Base-by-base conservation (phyloP, 2,329 filamentous ascomycete genomes). In the Penicillium sp. region DNA sequence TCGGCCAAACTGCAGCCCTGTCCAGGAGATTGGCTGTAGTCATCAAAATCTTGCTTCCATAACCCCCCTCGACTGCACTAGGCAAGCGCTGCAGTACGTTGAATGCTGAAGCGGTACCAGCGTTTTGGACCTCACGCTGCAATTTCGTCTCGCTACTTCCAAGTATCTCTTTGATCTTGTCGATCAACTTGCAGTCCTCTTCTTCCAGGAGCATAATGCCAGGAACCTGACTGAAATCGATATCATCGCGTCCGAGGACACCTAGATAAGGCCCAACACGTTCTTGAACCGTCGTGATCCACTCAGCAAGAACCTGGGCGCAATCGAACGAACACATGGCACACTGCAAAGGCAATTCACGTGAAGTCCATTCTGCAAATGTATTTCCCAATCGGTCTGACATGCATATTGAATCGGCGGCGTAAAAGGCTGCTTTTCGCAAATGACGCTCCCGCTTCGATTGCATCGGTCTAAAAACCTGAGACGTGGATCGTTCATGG, bases 271-370 rank as follows among this genome's bases (percentile, higher is more conserved):
- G 85, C 0, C 93, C 93, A n/a, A 97, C 89, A 8, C 94, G 88
- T 67, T 97, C 92, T 71, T 99, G 94, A 3, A 97, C 84, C 1
- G 91, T 94, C 5, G 90, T 89, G 42, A 94, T 83, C 93, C 93
- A 99, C 73, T 97, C 93, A 0, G 91, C 91, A 30, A 99, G 82
- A 1, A 97, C 91, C 68, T 97, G 92, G 2, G 90, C 89, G 67
- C 93, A 97, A 68, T 97, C 93, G 66, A 96, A 95, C 5, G 89
- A 87, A 71, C 93, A 97, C 79, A 97, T 86, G 1, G 91, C 90
- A 14, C 90, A 91, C 69, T 96, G 93, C 40, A 96, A 83, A 0
- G 94, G 91, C 12, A 97, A 80, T 68, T 97, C 91, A 46, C 90
- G 83, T 53, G 89, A 91, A 1, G 86, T 88, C 60, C 90, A 87